A percentile compares a stretch with the other conserved stretches of the same genome.
phyloP scores from a whole-genome alignment of 257 asterid genomes.

The Solanum dulcamara region DNA sequence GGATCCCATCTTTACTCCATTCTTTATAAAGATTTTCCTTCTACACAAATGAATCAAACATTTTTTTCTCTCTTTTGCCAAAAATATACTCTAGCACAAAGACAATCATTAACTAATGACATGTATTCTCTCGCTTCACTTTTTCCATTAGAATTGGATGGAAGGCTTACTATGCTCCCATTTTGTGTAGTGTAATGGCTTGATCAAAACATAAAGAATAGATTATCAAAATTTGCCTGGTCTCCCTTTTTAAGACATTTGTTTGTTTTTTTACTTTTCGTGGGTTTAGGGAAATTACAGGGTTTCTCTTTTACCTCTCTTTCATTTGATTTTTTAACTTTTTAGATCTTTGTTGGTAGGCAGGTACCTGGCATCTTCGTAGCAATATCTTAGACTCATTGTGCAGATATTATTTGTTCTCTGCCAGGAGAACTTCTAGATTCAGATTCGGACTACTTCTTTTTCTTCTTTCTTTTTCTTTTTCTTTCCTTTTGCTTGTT shows the following conservation, averaged over 20 bases:
- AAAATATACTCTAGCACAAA: neutral
- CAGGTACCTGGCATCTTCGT: too few relatives aligned
- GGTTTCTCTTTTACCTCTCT: too few relatives aligned
- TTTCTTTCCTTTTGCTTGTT: too few relatives aligned
- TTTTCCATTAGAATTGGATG: neutral
- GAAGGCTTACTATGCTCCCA: neutral
- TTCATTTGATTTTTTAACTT: too few relatives aligned
- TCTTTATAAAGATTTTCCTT: neutral
- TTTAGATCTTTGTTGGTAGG: too few relatives aligned
- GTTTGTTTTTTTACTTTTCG: neutral
- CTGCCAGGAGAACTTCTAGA: too few relatives aligned
- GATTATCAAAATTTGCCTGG: neutral
- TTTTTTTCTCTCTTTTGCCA: neutral
- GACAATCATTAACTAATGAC: neutral
- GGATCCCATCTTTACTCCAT: neutral
- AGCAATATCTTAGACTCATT: too few relatives aligned
- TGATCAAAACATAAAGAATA: neutral
- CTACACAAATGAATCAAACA: neutral
- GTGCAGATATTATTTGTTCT: too few relatives aligned
- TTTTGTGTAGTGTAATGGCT: neutral
- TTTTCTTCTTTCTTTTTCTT: too few relatives aligned
- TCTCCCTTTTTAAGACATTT: neutral
- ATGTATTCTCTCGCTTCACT: neutral
- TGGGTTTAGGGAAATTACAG: too few relatives aligned
- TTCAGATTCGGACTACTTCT: too few relatives aligned